Evolutionary conservation across 345 rosid genomes (phyloP).

Genomic region (Alliaria petiolata): DNA sequence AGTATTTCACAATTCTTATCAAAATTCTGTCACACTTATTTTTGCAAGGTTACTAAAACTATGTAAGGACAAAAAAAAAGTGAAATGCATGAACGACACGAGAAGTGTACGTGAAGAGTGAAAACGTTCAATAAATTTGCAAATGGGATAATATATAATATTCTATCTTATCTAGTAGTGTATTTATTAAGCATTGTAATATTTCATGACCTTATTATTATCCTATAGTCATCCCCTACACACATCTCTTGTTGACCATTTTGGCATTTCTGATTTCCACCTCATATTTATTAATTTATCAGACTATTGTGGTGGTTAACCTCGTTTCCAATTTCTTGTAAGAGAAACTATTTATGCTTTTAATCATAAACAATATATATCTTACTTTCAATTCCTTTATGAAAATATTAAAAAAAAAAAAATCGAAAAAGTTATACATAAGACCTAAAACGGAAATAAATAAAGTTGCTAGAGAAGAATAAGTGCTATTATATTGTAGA

Average conservation of each 20-base stretch:
- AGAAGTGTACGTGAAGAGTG: slow-evolving; percentile 22
- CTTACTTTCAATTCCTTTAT: not conserved
- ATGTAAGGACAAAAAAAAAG: not conserved
- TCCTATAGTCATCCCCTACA: not conserved
- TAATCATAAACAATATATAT: not conserved
- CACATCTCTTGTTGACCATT: slow-evolving; percentile 19
- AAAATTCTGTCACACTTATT: not conserved
- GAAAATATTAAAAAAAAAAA: not conserved
- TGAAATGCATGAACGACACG: slow-evolving; percentile 28
- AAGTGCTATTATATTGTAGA: not conserved
- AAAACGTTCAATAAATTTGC: slow-evolving; percentile 17
- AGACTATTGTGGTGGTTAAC: not conserved
- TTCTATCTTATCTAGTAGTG: slow-evolving; percentile 1
- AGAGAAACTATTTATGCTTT: not conserved
- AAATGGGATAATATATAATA: not conserved
- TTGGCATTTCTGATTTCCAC: not conserved
- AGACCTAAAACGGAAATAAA: not conserved
- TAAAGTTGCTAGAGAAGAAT: not conserved
- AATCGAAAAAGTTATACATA: not conserved
- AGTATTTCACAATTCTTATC: not conserved
- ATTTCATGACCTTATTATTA: slow-evolving; percentile 24
- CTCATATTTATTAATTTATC: not conserved
- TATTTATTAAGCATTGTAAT: slow-evolving; percentile 17
- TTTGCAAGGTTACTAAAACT: not conserved
- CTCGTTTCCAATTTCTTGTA: too few species aligned